phyloP scores from a whole-genome alignment of 2,329 filamentous ascomycete genomes.

The Exophiala sideris region DNA sequence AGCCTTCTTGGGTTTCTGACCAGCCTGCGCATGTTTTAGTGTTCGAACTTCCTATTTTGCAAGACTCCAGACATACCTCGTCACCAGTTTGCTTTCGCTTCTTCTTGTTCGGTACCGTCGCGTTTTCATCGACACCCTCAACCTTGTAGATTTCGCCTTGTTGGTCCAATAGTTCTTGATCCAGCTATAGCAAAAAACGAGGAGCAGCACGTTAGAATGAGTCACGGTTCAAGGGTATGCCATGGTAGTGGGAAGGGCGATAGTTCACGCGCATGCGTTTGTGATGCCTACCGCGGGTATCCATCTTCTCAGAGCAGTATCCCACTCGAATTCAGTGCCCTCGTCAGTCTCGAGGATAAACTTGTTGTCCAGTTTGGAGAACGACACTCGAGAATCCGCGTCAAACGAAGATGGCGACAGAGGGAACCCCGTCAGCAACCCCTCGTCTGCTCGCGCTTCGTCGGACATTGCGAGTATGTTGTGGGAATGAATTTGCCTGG shows the following conservation, averaged over 20 bases:
- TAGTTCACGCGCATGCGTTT: slow-evolving; percentile 1
- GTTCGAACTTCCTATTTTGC: slow-evolving; percentile 39
- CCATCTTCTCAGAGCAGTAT: slow-evolving; percentile 70
- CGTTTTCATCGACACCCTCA: slow-evolving; percentile 57
- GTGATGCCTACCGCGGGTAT: slow-evolving; percentile 56
- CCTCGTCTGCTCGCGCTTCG: slow-evolving; percentile 13
- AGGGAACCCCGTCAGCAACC: slow-evolving; percentile 41
- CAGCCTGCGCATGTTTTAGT: slow-evolving; percentile 29
- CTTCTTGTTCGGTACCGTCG: slow-evolving; percentile 48
- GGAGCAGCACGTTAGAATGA: slow-evolving; percentile 25
- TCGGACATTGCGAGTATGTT: slow-evolving; percentile 10
- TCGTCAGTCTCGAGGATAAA: slow-evolving; percentile 82
- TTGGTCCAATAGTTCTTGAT: slow-evolving; percentile 58
- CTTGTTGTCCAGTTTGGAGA: slow-evolving; percentile 76
- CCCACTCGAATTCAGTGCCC: slow-evolving; percentile 81
- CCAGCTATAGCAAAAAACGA: slow-evolving; percentile 43
- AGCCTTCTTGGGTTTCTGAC: slow-evolving; percentile 37
- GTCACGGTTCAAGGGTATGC: slow-evolving; percentile 12
- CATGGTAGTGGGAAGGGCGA: background rate
- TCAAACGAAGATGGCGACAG: slow-evolving; percentile 66
- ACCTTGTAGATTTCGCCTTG: slow-evolving; percentile 62
- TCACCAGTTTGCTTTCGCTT: slow-evolving; percentile 53
- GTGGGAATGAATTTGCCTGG: background rate
- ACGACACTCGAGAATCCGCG: slow-evolving; percentile 77
- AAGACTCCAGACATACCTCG: slow-evolving; percentile 42